These are phyloP conservation scores for Geotrichum restrictum DNA, from an alignment of 1,139 yeast genomes.

Conservation along the genomic window DNA sequence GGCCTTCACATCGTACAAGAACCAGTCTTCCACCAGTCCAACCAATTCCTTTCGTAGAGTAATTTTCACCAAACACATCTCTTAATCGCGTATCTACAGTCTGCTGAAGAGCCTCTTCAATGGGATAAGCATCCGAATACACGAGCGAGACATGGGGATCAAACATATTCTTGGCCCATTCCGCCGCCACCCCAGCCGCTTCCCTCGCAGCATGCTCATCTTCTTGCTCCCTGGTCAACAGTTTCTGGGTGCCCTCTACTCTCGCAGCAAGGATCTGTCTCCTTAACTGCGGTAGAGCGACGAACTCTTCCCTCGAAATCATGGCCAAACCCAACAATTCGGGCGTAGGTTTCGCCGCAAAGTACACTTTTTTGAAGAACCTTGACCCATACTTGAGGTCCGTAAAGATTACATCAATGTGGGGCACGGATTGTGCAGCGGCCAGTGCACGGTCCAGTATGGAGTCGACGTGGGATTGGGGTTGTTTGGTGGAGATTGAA, in stretches of 20 bases:
- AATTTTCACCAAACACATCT: constrained; percentile 58
- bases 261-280: constrained; percentile 23
- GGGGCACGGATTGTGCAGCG: constrained; percentile 46
- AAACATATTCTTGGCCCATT: constrained; percentile 57
- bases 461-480: constrained; percentile 48
- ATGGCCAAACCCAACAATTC: constrained; percentile 63
- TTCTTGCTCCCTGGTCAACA: constrained; percentile 31
- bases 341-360: constrained; percentile 54
- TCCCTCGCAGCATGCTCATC: constrained; percentile 23
- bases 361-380: constrained; percentile 61
- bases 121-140: constrained; percentile 63
- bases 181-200: constrained; percentile 38
- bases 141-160: constrained; percentile 73
- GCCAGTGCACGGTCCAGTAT: constrained; percentile 64
- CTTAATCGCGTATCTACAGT: constrained; percentile 66
- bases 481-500: constrained; percentile 42
- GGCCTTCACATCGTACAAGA: constrained; percentile 71
- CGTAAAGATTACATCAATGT: constrained; percentile 34
- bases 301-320: constrained; percentile 68
- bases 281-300: constrained; percentile 37
- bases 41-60: constrained; percentile 41
- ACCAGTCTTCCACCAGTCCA: constrained; percentile 71
- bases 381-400: constrained; percentile 40
- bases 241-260: constrained; percentile 27
- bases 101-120: constrained; percentile 64